These are phyloP conservation scores for Porcisia deanei DNA, from an alignment of 208 protist genomes.

Conservation along the genomic window DNA sequence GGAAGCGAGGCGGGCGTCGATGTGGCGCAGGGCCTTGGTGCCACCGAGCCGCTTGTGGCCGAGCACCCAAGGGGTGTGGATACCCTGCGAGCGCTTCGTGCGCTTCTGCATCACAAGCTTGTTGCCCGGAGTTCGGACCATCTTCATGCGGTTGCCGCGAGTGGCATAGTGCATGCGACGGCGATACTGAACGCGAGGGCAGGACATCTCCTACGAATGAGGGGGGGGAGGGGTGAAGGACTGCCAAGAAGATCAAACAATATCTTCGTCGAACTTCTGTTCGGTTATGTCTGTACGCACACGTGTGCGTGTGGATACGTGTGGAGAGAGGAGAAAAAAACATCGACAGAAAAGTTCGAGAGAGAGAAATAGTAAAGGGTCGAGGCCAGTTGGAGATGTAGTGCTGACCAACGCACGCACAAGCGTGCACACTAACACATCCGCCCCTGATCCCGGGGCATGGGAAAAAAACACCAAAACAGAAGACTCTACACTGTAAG, in stretches of 20 bases:
- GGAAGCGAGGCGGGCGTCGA: conserved; percentile 75
- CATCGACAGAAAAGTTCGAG: not conserved
- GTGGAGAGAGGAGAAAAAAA: not conserved
- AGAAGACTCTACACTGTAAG: too few species aligned
- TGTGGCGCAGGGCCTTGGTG: conserved; percentile 92
- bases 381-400: not conserved
- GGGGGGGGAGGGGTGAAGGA: not conserved
- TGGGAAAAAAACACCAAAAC: too few species aligned
- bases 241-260: not conserved
- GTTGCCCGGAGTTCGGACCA: conserved; percentile 91
- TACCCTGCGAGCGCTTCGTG: conserved; percentile 93
- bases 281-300: not conserved
- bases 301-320: not conserved
- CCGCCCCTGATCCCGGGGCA: not conserved
- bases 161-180: conserved; percentile 83
- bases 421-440: conserved; percentile 7
- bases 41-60: conserved; percentile 92
- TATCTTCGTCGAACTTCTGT: not conserved
- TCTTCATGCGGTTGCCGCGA: conserved; percentile 79
- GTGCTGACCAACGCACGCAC: not conserved
- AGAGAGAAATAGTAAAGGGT: not conserved
- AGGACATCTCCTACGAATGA: conserved; percentile 40
- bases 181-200: conserved; percentile 77
- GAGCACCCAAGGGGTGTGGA: conserved; percentile 94
- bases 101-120: conserved; percentile 95